Evolutionary conservation across 345 rosid genomes (phyloP), one percentile per base, ranked within the genome.

Genomic region (Schrenkiella parvula): DNA sequence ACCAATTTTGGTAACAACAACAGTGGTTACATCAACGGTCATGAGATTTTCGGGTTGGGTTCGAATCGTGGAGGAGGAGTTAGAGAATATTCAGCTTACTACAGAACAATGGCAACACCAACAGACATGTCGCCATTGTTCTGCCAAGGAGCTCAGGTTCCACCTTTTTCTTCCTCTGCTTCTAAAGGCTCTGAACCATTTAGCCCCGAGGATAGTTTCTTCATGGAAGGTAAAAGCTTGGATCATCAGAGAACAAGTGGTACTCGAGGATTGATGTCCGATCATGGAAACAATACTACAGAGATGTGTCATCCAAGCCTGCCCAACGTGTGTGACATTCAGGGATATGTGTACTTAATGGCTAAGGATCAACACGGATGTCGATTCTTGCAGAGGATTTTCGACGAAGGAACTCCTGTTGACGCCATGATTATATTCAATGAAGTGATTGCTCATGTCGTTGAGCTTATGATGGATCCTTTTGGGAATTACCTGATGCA

Each of bases 301-400:
- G 71, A 25, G 64, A 61, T 37, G 10, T 35, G 29, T 55, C 66
- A 70, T 3, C 35, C 70, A 35, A 70, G 72, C 14, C 48, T 76
- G 13, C 80, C 41, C 72, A 80, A 74, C 57, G 43, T 76, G 38
- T 66, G 64, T 31, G 84, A 84, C 70, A 79, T 74, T 28, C 82
- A 71, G 2, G 86, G 85, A 18, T 69, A 59, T 56, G 77, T 83
- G 0, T 81, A 81, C 69, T 74, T 78, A 10, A 78, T 85, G 74
- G 86, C 86, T 11, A 81, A 80, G 61, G 89, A 85, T 47, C 89
- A 85, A 35, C 81, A 81, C 17, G 89, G 89, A 43, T 85, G 89
- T 39, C 57, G 89, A 69, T 83, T 83, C 78, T 81, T 85, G 64
- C 89, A 85, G 52, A 74, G 72, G 54, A 66, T 81, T 18, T 85